These are phyloP conservation scores for Tarenaya hassleriana DNA, from an alignment of 345 rosid species.

Conservation along the genomic window DNA sequence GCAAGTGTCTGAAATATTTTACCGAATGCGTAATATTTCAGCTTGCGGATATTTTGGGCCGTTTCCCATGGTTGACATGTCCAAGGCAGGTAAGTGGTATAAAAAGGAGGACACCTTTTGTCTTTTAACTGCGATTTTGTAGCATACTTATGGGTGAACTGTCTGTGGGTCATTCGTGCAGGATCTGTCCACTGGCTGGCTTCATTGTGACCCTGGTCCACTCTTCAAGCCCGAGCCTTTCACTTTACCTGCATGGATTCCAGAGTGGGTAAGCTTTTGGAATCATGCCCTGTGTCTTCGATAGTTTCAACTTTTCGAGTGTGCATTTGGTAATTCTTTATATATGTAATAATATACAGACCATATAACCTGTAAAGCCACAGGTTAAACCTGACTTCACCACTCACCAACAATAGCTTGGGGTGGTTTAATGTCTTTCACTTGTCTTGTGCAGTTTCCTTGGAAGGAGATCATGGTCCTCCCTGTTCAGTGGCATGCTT, in stretches of 20 bases:
- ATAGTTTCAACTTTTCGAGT: neutral
- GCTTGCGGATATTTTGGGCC: slow-evolving; percentile 90
- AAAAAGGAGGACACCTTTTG: neutral
- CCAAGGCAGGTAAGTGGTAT: slow-evolving; percentile 72
- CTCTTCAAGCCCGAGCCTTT: slow-evolving; percentile 67
- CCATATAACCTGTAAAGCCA: too few relatives aligned
- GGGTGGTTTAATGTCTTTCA: neutral
- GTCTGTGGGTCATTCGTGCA: slow-evolving; percentile 27
- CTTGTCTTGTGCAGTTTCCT: slow-evolving; percentile 51
- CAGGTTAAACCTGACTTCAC: neutral
- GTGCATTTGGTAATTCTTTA: neutral
- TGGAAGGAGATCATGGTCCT: slow-evolving; percentile 81
- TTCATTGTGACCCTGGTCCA: slow-evolving; percentile 93
- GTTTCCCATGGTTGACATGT: slow-evolving; percentile 91
- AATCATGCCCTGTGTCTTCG: neutral
- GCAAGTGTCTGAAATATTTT: neutral
- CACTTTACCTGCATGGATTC: slow-evolving; percentile 54
- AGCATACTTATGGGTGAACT: slow-evolving; percentile 12
- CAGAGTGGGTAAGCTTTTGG: slow-evolving; percentile 53
- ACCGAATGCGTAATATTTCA: slow-evolving; percentile 34
- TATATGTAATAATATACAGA: neutral
- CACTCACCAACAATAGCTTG: neutral
- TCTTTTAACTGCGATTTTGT: slow-evolving; percentile 2
- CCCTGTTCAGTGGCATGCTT: slow-evolving; percentile 94
- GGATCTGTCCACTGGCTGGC: slow-evolving; percentile 95